Base-by-base conservation (phyloP, 2,329 filamentous ascomycete species). In the Plenodomus biglobosus region DNA sequence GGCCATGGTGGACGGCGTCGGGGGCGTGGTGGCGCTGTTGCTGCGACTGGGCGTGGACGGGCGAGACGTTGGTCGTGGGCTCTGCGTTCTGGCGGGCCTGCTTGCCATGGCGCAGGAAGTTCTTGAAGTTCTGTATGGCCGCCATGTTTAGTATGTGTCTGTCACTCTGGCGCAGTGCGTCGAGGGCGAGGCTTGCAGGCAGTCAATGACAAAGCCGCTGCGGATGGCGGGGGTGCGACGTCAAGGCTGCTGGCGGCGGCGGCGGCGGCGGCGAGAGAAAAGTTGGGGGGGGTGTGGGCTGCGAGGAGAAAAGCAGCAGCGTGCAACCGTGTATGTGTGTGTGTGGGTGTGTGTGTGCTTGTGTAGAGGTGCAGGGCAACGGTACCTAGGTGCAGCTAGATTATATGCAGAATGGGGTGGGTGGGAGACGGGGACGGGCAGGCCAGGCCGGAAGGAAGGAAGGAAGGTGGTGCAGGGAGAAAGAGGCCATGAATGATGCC, bases 91-190 rank as follows among this genome's bases (percentile, higher is more conserved):
- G 80, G 59, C 90, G 88, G 62, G 91, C 92, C 80, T 96, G 91
- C 79, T 96, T 96, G 75, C 92, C 92, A 80, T 96, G 92, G 60
- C 92, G 89, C 76, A 97, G 94, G 76, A 97, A 95, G 76, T 96
- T 96, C 77, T 97, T 96, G 65, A 96, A 84, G 71, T 94, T 94
- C 78, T 96, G 92, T 77, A 96, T 95, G 39, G 83, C 83, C 64
- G 81, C 84, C 83, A 85, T 85, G 51, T 53, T 61, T 58, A 61
- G 60, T 58, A 17, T 46, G 21, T 48, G 43, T 50, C 27, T 42
- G 19, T n/a, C n/a, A n/a, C n/a, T n/a, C n/a, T n/a, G n/a, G n/a
- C n/a, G n/a, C n/a, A n/a, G n/a, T n/a, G n/a, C n/a, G n/a, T n/a
- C n/a, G n/a, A n/a, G n/a, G n/a, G 13, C 38, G 17, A 4, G 16